A percentile compares a stretch with the other conserved stretches of the same genome.
phyloP scores from a whole-genome alignment of 441 rosid genomes.

The Bocquillonia castaneifolia region DNA sequence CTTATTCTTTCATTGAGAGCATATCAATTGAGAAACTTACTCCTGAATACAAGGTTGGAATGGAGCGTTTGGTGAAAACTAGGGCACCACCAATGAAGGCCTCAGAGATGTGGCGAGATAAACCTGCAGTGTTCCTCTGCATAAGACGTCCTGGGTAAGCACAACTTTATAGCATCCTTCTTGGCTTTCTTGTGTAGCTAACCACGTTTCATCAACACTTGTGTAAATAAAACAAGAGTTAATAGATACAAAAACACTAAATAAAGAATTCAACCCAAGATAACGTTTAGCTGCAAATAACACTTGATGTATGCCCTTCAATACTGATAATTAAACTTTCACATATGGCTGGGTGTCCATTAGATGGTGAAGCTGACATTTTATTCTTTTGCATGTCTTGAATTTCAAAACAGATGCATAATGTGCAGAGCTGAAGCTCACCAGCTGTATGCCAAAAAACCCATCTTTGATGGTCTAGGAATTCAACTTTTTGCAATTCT shows the following conservation, averaged over 20 bases:
- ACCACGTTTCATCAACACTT: background rate
- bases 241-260: background rate
- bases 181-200: background rate
- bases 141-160: constrained; percentile 63
- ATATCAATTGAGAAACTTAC: constrained; percentile 47
- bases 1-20: constrained; percentile 41
- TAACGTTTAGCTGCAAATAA: background rate
- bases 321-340: background rate
- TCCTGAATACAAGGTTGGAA: constrained; percentile 56
- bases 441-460: constrained; percentile 53
- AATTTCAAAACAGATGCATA: constrained; percentile 48
- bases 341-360: background rate
- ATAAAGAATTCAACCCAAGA: background rate
- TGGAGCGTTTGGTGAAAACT: constrained; percentile 49
- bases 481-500: constrained; percentile 57
- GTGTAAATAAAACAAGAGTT: background rate
- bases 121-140: constrained; percentile 54
- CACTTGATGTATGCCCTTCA: background rate
- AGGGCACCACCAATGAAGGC: constrained; percentile 63
- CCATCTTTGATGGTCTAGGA: constrained; percentile 60
- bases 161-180: constrained; percentile 7
- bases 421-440: constrained; percentile 80
- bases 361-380: constrained; percentile 12
- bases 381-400: constrained; percentile 16
- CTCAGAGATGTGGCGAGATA: constrained; percentile 52